Evolutionary conservation across 208 protist genomes (phyloP), one percentile per base, ranked within the genome.

Genomic region (Acanthamoeba castellanii): DNA sequence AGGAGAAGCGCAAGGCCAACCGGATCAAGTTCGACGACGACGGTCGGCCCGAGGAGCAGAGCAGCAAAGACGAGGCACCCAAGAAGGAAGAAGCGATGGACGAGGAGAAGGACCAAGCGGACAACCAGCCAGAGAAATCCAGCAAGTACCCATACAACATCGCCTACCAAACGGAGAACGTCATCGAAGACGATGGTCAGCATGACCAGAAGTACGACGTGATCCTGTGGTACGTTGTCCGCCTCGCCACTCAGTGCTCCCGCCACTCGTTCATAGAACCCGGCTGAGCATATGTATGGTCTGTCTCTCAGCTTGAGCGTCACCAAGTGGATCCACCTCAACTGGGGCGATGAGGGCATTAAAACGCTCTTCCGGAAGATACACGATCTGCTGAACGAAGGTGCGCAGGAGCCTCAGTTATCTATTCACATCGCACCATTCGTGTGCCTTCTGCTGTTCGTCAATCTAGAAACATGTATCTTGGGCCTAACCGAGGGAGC

Each of bases 271-370:
- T n/a, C n/a, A n/a, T n/a, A n/a, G n/a, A n/a, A n/a, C n/a, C n/a
- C n/a, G n/a, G n/a, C n/a, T n/a, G n/a, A n/a, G n/a, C n/a, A n/a
- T n/a, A n/a, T n/a, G 3, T 72, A 9, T 55, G 6, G 9, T n/a
- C 93, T 20, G 59, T 81, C 1, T 50, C 32, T 95, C 25, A 96
- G 96, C 81, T 92, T 98, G 22, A 97, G 96, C 74, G 78, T 97
- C 32, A 97, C 96, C 27, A 98, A 98, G 88, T 98, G 97, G 97
- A 92, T 98, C 25, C 97, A 98, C 66, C 93, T 98, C 7, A 97
- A 98, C 87, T 96, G 88, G 68, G 97, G 97, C 3, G 97, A 98
- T 57, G 61, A 95, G 18, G 97, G 96, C 22, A 20, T 98, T 14
- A 91, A 95, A 45, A 70, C 32, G 3, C 59, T 97, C 20, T 98